phyloP scores from a whole-genome alignment of 495 filamentous ascomycete species.

The Talaromyces thailandensis region DNA sequence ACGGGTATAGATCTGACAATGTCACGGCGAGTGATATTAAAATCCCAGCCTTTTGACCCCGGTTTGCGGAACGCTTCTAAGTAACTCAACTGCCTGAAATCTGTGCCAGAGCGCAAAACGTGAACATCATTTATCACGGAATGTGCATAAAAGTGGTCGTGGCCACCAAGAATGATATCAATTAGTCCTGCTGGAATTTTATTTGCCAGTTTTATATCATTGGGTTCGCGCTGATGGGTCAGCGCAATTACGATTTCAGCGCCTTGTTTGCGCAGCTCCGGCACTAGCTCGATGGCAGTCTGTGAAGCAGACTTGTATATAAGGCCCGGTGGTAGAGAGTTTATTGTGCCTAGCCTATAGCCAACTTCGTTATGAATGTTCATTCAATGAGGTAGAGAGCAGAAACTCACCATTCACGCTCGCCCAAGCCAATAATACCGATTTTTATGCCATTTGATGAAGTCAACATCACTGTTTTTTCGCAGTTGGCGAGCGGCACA shows the following conservation, averaged over 20 bases:
- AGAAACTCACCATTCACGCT: conserved; percentile 50
- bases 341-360: conserved; percentile 78
- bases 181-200: conserved; percentile 57
- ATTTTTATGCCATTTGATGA: conserved; percentile 78
- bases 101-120: conserved; percentile 71
- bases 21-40: conserved; percentile 68
- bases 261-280: conserved; percentile 60
- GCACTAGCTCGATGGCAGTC: conserved; percentile 62
- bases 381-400: background rate
- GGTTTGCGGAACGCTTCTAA: conserved; percentile 58
- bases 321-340: conserved; percentile 68
- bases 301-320: conserved; percentile 68
- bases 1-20: conserved; percentile 55
- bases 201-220: conserved; percentile 71
- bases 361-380: conserved; percentile 4
- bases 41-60: conserved; percentile 53
- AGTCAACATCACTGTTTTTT: conserved; percentile 62
- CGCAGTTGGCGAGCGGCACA: conserved; percentile 59
- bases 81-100: conserved; percentile 88
- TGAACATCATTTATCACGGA: conserved; percentile 66
- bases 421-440: conserved; percentile 75
- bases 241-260: conserved; percentile 74
- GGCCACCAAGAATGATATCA: conserved; percentile 79
- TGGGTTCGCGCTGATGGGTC: conserved; percentile 80
- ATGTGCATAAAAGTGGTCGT: conserved; percentile 84